phyloP scores from a whole-genome alignment of 129 eudicot genomes.

The Chrysanthemum lavandulifolium region DNA sequence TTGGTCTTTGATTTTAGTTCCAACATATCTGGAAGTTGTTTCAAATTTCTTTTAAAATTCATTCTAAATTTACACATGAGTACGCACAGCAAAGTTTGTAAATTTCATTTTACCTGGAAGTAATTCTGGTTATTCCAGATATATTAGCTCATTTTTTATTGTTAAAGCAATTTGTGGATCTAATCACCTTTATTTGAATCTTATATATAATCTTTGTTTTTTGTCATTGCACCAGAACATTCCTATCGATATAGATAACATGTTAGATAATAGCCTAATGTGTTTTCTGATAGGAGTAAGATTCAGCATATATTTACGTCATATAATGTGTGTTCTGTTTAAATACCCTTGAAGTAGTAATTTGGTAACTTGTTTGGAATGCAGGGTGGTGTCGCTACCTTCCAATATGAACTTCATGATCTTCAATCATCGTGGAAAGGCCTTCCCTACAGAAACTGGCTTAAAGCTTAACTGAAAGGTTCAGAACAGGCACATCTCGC shows the following conservation, averaged over 20 bases:
- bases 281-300: neutral
- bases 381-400: conserved; percentile 83
- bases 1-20: no score
- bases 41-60: no score
- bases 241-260: neutral
- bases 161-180: neutral
- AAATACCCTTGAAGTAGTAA: neutral
- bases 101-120: no score
- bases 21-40: no score
- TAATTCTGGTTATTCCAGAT: no score
- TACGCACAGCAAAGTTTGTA: no score
- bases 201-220: no score
- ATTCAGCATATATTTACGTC: neutral
- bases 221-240: neutral
- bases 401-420: conserved; percentile 86
- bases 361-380: conserved; percentile 6
- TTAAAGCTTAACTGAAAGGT: conserved; percentile 59
- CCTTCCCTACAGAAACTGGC: conserved; percentile 56
- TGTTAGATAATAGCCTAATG: neutral
- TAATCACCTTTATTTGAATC: neutral
- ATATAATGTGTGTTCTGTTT: no score
- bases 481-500: neutral
- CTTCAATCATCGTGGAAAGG: conserved; percentile 93
- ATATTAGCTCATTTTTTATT: neutral
- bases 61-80: no score